These are phyloP conservation scores for Cryphonectria radicalis DNA, from an alignment of 2,329 filamentous ascomycete genomes.

Conservation along the genomic window DNA sequence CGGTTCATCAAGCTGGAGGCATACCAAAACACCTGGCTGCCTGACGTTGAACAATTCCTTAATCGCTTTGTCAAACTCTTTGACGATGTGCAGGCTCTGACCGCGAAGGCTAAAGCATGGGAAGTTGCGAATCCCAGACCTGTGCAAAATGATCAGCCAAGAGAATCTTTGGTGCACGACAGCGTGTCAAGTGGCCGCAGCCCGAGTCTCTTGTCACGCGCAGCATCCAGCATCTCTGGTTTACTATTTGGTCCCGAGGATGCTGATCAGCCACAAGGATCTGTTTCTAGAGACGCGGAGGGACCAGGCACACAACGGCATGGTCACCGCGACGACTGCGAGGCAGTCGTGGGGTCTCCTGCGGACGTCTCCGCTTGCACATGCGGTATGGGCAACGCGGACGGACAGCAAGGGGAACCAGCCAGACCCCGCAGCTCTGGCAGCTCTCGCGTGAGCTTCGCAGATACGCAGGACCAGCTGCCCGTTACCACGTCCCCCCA, in stretches of 20 bases:
- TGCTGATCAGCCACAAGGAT: neutral
- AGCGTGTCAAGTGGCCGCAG: neutral
- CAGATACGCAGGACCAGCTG: neutral
- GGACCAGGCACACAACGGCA: conserved; percentile 16
- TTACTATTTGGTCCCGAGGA: neutral
- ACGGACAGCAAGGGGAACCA: neutral
- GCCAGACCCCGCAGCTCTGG: neutral
- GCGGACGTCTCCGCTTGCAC: conserved; percentile 8
- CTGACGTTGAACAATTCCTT: neutral
- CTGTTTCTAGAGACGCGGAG: neutral
- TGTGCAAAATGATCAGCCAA: neutral
- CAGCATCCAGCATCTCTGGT: neutral
- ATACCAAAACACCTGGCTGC: conserved; percentile 4
- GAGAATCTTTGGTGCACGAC: neutral
- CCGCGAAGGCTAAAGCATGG: neutral
- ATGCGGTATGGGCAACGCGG: neutral
- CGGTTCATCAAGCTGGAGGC: neutral
- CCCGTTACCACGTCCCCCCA: neutral
- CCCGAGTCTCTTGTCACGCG: neutral
- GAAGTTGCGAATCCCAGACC: neutral
- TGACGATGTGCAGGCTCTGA: neutral
- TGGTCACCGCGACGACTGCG: conserved; percentile 16
- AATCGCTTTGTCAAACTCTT: neutral
- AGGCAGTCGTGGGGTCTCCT: conserved; percentile 13
- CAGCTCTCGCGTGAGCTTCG: conserved; percentile 23